A percentile compares a stretch with the other conserved stretches of the same genome.
These are phyloP conservation scores for Raffaelea arxii DNA, from an alignment of 2,329 filamentous ascomycete genomes.

Conservation along the genomic window DNA sequence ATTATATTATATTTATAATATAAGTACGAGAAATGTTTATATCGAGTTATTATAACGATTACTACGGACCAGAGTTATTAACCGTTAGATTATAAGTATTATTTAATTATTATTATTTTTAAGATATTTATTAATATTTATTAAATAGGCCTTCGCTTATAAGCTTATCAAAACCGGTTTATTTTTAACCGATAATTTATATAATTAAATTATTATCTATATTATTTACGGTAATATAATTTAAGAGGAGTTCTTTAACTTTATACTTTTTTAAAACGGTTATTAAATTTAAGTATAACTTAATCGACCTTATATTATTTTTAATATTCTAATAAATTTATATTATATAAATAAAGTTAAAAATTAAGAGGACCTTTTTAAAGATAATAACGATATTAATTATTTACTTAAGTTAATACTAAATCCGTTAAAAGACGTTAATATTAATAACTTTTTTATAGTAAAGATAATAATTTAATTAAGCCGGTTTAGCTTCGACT, in stretches of 20 bases:
- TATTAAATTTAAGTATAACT: background rate
- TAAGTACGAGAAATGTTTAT: background rate
- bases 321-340: background rate
- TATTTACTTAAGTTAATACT: background rate
- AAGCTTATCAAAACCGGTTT: background rate
- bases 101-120: constrained; percentile 2
- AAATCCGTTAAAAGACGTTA: background rate
- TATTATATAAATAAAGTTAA: constrained; percentile 1
- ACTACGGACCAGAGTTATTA: background rate
- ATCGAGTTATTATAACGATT: background rate
- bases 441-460: background rate
- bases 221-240: constrained; percentile 2
- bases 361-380: background rate
- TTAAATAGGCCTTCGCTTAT: background rate
- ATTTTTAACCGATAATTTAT: background rate
- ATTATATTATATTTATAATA: background rate
- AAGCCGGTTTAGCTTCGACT: background rate
- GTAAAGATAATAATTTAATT: background rate
- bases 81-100: background rate
- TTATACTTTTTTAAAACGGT: background rate
- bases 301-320: background rate
- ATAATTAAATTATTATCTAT: background rate
- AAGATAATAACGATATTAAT: background rate
- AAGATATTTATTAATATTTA: background rate
- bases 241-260: background rate